Evolutionary conservation across 345 rosid genomes (phyloP), one percentile per base, ranked within the genome.

Genomic region (Lepidium didymum): DNA sequence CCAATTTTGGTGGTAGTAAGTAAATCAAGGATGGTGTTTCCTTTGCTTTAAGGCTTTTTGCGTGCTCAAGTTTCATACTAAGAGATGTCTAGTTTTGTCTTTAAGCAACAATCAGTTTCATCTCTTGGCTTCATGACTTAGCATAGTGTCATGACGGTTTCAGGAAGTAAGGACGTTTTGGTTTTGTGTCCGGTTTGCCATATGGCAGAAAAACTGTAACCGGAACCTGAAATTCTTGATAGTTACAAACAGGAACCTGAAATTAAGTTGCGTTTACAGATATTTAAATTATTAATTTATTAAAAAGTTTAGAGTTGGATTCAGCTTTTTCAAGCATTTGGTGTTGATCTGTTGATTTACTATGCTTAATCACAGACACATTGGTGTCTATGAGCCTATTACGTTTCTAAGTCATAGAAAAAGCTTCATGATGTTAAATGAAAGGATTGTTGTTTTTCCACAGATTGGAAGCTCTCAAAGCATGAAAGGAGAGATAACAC

Each of bases 401-500:
- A 29, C 3, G 36, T 52, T 8, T 31, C 4, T 14, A 44, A 15
- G 10, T 44, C 49, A 44, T 44, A 3, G 21, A 44, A 44, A 43
- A 7, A 46, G 51, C 27, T 9, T 25, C 6, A 16, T 18, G 12
- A 16, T 10, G 33, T 6, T 16, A 1, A 27, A 51, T 19, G 44
- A 60, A 51, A 10, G 1, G 13, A 36, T 58, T 2, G 7, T 27
- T 27, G 5, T 51, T 36, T 57, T 56, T 49, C 40, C 8, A 2
- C 56, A 74, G 78, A 35, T 67, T 49, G 68, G 68, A 44, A 61
- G 57, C 23, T 60, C 68, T 9, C 68, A 61, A 23, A 36, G 50
- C 11, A 74, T 67, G 13, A 74, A 67, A 67, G 77, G 77, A 51
- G 77, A 74, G 68, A 67, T 67, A 61, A 21, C 58, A 37, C 52